phyloP scores from a whole-genome alignment of 257 asterid genomes.

The Linaria vulgaris region DNA sequence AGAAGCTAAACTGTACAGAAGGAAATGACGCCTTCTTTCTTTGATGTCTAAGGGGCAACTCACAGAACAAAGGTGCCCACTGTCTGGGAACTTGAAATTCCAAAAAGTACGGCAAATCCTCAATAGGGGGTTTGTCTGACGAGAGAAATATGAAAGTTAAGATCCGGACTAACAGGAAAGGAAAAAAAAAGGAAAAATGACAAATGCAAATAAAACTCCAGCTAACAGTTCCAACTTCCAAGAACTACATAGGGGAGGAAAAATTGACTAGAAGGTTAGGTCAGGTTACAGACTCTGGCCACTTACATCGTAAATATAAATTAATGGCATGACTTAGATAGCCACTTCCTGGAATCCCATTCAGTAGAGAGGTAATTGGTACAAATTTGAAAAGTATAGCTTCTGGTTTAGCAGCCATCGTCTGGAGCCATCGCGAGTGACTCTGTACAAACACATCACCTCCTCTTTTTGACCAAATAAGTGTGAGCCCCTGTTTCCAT shows the following conservation, averaged over 20 bases:
- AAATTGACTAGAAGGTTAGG: constrained; percentile 11
- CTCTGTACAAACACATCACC: constrained; percentile 96
- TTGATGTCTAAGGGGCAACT: constrained; percentile 91
- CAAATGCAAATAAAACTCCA: constrained; percentile 10
- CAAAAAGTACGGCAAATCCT: constrained; percentile 81
- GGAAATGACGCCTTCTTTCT: constrained; percentile 73
- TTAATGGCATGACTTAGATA: constrained; percentile 98
- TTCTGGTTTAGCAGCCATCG: constrained; percentile 87
- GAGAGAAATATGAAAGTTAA: constrained; percentile 9
- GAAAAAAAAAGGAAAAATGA: constrained; percentile 8
- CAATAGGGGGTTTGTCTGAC: constrained; percentile 85
- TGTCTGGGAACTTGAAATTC: constrained; percentile 98
- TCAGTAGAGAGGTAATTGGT: constrained; percentile 87
- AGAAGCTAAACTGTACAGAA: constrained; percentile 68
- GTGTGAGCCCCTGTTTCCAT: constrained; percentile 76
- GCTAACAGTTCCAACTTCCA: constrained; percentile 8
- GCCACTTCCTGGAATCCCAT: constrained; percentile 99
- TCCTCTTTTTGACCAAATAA: constrained; percentile 98
- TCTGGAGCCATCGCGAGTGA: constrained; percentile 99
- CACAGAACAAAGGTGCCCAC: constrained; percentile 96
- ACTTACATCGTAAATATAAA: constrained; percentile 85
- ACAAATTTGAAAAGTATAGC: constrained; percentile 85
- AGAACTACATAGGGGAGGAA: neutral
- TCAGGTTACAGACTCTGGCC: constrained; percentile 23
- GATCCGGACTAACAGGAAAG: neutral